Base-by-base conservation (phyloP, 2,329 filamentous ascomycete genomes). In the Colletotrichum sp. region DNA sequence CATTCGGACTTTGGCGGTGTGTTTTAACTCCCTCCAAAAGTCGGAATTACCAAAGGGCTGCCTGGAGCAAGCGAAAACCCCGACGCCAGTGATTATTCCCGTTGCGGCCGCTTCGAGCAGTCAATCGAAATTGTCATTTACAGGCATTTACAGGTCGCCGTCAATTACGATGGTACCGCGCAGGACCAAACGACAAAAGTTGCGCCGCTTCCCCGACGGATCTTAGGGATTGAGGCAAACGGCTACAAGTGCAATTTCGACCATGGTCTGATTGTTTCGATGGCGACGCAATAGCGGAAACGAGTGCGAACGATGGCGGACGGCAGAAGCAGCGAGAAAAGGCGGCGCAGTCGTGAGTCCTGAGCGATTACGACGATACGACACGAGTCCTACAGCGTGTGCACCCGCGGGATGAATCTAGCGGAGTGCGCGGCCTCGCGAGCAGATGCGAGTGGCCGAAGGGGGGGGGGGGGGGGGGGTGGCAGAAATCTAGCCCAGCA, bases 1-100 rank as follows among this genome's bases (percentile, higher is more conserved):
- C 32, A 65, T 73, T 60, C 74, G 64, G 70, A 73, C 48, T 73
- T 76, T 73, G 70, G 74, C 74, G 70, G 74, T 76, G 74, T 73
- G 74, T 76, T 74, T 73, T 66, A 68, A 65, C 70, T 68, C 58
- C 34, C 58, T 34, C 15, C 16, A 36, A 30, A 34, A 36, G 62
- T 65, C 74, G 70, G 74, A 60, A 36, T 69, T 76, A 48, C 56
- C 70, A 73, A 74, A 66, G 43, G 55, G 74, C 64, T 75, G 70
- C 74, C 74, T 73, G 48, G 64, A 73, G 32, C n/a, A 43, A 72
- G 32, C 62, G 69, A 72, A 72, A 64, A 64, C 13, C 22, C 72
- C 72, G 72, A 66, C 72, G 66, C 32, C 36, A 61, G 7, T 52
- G 25, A 39, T 67, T 70, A 73, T 48, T 69, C 15, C 67, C 68